Evolutionary conservation across 305 asterid species (phyloP).

Genomic region (Fraxinus velutina): DNA sequence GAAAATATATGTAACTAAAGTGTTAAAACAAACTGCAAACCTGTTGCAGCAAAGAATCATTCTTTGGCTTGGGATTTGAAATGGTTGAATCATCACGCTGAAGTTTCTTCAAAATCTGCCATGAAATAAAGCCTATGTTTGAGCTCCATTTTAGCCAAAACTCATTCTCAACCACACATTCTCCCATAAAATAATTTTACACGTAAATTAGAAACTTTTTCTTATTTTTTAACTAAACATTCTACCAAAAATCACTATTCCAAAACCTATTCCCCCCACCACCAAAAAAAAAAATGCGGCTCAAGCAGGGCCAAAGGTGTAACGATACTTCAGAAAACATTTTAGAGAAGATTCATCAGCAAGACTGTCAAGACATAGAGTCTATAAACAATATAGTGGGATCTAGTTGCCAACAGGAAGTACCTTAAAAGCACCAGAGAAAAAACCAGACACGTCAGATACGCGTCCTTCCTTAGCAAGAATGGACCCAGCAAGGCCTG

Average conservation of each 20-base stretch:
- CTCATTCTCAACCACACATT: not conserved
- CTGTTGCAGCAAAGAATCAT: slow-evolving; percentile 78
- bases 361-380: not conserved
- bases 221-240: not conserved
- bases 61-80: slow-evolving; percentile 53
- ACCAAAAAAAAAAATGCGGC: no score
- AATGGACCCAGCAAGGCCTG: slow-evolving; percentile 81
- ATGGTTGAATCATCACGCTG: slow-evolving; percentile 50
- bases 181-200: not conserved
- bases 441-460: slow-evolving; percentile 48
- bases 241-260: no score
- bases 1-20: not conserved
- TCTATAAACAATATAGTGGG: not conserved
- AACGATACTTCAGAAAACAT: slow-evolving; percentile 3
- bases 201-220: no score
- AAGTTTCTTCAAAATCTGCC: slow-evolving; percentile 54
- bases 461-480: slow-evolving; percentile 72
- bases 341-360: not conserved
- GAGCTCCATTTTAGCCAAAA: not conserved
- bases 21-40: slow-evolving; percentile 33
- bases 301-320: not conserved
- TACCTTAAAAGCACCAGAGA: slow-evolving; percentile 81
- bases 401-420: slow-evolving; percentile 2
- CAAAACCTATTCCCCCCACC: no score
- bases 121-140: not conserved